These are phyloP conservation scores for Mallotus nudiflorus DNA, from an alignment of 345 rosid genomes.

Conservation along the genomic window DNA sequence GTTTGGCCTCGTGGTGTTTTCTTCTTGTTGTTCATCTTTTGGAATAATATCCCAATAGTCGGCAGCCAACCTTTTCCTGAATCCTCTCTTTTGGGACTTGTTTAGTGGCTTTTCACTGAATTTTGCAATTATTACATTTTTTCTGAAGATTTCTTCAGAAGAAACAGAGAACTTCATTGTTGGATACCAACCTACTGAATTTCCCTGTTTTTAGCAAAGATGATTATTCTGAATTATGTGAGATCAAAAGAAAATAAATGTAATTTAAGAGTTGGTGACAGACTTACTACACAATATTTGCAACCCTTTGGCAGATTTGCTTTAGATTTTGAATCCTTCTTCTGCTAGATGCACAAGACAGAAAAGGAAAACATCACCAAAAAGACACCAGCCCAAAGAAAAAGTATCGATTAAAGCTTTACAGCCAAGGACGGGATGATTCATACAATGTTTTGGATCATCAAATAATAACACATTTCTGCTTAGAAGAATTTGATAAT, in stretches of 20 bases:
- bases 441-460: not conserved
- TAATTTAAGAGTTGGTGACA: conserved; percentile 11
- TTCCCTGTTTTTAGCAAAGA: conserved; percentile 38
- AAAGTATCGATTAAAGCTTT: not conserved
- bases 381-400: not conserved
- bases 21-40: conserved; percentile 53
- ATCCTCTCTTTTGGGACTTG: conserved; percentile 29
- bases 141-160: conserved; percentile 54
- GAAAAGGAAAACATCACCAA: conserved; percentile 16
- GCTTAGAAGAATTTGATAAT: not conserved
- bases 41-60: conserved; percentile 86
- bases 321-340: conserved; percentile 23
- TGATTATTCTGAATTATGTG: conserved; percentile 1
- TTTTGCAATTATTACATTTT: conserved; percentile 63
- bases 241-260: conserved; percentile 2
- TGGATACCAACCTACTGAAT: conserved; percentile 56
- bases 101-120: conserved; percentile 38
- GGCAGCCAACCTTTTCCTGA: conserved; percentile 46
- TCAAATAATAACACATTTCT: not conserved
- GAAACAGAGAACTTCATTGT: conserved; percentile 70
- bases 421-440: not conserved
- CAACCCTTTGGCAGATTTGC: conserved; percentile 47
- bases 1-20: conserved; percentile 45
- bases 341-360: conserved; percentile 41
- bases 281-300: conserved; percentile 80